Evolutionary conservation across 345 rosid genomes (phyloP), one percentile per base, ranked within the genome.

Genomic region (Psidium friedrichsthalianum): DNA sequence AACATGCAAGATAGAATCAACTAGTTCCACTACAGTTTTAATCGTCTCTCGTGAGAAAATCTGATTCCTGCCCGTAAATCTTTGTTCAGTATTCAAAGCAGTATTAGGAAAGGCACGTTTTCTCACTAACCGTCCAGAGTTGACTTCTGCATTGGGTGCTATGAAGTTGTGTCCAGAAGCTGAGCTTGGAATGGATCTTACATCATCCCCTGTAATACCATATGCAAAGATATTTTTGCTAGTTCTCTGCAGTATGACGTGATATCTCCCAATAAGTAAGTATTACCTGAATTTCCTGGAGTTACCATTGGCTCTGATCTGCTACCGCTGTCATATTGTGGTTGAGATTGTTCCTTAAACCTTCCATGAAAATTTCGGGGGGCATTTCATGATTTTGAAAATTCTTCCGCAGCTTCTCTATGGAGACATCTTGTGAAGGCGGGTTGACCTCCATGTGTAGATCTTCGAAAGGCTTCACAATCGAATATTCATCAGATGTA

Each of bases 131-230:
- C 92, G 42, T 87, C 86, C 90, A 32, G 91, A 85, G 83, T 84
- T 89, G 86, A 85, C 85, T 58, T 89, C 92, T 22, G 85, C 87
- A 84, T 74, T 85, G 59, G 86, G 85, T 42, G 88, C 61, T 29
- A 76, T 85, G 61, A 85, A 61, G 81, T 90, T 92, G 64, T 91
- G 91, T 84, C 93, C 96, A n/a, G 98, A 93, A 85, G 90, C 94
- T 58, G 95, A 93, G 89, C 98, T 94, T 51, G 94, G 93, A 57
- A 91, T 89, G 87, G 92, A 94, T 91, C 95, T 92, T 86, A 86
- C 86, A 6, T 90, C 95, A 83, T 92, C 95, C 89, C 90, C 95
- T 91, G 91, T 11, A 86, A 84, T 85, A 89, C 84, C 58, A 86
- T 64, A 59, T 27, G 36, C 51, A 18, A 61, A 51, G 8, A n/a